These are phyloP conservation scores for Calamus simplicifolius DNA, from an alignment of 176 grass and related monocot genomes.

Conservation along the genomic window DNA sequence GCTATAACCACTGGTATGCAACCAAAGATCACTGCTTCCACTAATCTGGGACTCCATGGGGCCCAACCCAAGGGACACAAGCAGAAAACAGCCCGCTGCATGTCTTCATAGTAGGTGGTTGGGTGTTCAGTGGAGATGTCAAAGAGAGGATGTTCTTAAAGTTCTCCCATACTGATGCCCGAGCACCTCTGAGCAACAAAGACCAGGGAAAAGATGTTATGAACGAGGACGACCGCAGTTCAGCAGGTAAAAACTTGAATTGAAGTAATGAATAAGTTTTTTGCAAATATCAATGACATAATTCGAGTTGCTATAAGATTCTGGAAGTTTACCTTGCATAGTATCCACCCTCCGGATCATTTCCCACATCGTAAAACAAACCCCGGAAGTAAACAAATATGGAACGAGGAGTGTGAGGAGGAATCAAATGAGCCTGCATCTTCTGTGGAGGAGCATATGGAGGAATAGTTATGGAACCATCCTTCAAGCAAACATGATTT, in stretches of 20 bases:
- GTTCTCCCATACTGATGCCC: conserved; percentile 90
- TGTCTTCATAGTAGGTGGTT: conserved; percentile 90
- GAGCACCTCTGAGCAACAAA: conserved; percentile 50
- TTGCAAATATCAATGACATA: no score
- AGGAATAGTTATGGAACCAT: conserved; percentile 86
- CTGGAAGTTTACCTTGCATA: conserved; percentile 60
- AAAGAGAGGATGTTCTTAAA: conserved; percentile 93
- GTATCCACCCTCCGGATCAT: conserved; percentile 91
- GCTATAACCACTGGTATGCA: conserved; percentile 96
- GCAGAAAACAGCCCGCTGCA: conserved; percentile 89
- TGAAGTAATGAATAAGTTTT: no score
- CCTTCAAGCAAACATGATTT: conserved; percentile 94
- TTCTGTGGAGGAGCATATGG: conserved; percentile 93
- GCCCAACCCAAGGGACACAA: conserved; percentile 95
- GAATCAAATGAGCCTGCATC: conserved; percentile 91
- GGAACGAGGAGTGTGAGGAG: conserved; percentile 75
- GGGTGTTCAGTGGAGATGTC: conserved; percentile 93
- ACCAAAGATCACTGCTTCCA: conserved; percentile 84
- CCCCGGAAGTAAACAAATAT: conserved; percentile 95
- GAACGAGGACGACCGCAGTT: no score
- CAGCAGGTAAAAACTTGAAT: no score
- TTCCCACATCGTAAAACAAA: conserved; percentile 89
- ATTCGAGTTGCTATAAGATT: background rate
- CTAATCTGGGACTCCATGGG: conserved; percentile 93
- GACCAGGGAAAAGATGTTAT: background rate